Evolutionary conservation across 2,329 filamentous ascomycete species (phyloP), one percentile per base, ranked within the genome.

Genomic region (Cordyceps farinosa): DNA sequence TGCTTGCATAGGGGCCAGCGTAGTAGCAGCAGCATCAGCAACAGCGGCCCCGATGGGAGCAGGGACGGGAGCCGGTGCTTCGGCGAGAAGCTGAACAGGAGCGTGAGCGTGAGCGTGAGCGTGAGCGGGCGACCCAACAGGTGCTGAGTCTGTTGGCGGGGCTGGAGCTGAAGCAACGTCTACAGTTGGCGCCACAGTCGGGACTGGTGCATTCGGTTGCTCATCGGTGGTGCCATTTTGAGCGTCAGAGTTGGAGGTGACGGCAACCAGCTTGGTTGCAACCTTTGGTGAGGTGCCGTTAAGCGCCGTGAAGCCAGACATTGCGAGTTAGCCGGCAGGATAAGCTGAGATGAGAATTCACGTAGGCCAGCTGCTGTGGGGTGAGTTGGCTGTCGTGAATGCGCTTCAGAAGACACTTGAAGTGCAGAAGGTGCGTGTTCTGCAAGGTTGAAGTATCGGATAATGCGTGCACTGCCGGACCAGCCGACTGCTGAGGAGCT

Each of bases 241-340:
- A 30, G 36, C 9, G 17, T 56, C 40, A 1, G 42, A n/a, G 17
- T 27, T 48, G 7, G 42, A 40, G n/a, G 5, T 22, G 29, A 52
- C 7, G 13, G 38, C 30, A 17, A 42, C 54, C 38, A 45, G 45
- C 30, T 64, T 59, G 13, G 62, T 42, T 11, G 55, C 42, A 2
- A 53, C 50, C 54, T 78, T 82, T 52, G 79, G 81, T 65, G 80
- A 82, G 68, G 74, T 77, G 67, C 81, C 79, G 65, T 82, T 82
- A n/a, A 84, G 77, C 67, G 80, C 79, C 36, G 77, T 82, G 65
- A 83, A 83, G n/a, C 78, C 73, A 45, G 82, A 77, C 82, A 84
- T 84, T 68, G 68, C 13, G 32, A 27, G 7, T n/a, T 38, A 27
- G 17, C 3, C 51, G 34, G 34, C 45, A 9, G 44, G 11, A 42